Evolutionary conservation across 2,329 filamentous ascomycete genomes (phyloP).

Genomic region (Bipolaris cookei): DNA sequence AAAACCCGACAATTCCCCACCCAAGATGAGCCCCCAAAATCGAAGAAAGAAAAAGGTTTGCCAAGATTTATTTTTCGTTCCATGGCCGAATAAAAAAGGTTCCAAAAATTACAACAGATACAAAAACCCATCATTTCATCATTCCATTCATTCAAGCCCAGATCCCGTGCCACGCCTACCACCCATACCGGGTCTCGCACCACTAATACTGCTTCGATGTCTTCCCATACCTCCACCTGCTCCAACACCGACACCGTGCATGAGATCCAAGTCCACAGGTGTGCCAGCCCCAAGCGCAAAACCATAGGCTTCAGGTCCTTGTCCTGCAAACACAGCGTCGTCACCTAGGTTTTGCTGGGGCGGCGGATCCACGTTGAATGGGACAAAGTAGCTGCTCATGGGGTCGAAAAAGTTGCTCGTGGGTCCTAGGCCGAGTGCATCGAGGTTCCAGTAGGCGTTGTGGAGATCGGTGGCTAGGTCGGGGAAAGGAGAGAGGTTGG

Average conservation of each 20-base stretch:
- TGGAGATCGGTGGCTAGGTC: slow-evolving; percentile 43
- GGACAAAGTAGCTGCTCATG: slow-evolving; percentile 83
- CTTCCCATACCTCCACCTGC: not conserved
- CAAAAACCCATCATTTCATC: no score
- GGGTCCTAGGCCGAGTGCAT: slow-evolving; percentile 35
- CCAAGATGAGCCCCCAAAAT: no score
- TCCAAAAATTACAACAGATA: no score
- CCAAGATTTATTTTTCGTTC: no score
- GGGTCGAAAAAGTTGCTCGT: slow-evolving; percentile 48
- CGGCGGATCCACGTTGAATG: slow-evolving; percentile 87
- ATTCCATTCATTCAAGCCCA: slow-evolving; percentile 13
- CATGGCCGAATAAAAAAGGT: no score
- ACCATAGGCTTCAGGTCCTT: slow-evolving; percentile 18
- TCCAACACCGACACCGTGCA: slow-evolving; percentile 8
- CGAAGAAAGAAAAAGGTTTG: no score
- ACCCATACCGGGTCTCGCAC: not conserved
- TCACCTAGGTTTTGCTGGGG: slow-evolving; percentile 39
- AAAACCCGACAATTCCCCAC: no score
- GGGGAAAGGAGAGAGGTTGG: slow-evolving; percentile 38
- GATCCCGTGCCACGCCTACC: slow-evolving; percentile 13
- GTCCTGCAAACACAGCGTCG: slow-evolving; percentile 40
- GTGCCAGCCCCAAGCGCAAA: slow-evolving; percentile 20
- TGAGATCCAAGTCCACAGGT: slow-evolving; percentile 19
- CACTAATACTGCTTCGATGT: slow-evolving; percentile 7
- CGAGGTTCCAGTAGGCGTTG: slow-evolving; percentile 44